Evolutionary conservation across 1,139 yeast genomes (phyloP).

Genomic region (Pichia sp.): DNA sequence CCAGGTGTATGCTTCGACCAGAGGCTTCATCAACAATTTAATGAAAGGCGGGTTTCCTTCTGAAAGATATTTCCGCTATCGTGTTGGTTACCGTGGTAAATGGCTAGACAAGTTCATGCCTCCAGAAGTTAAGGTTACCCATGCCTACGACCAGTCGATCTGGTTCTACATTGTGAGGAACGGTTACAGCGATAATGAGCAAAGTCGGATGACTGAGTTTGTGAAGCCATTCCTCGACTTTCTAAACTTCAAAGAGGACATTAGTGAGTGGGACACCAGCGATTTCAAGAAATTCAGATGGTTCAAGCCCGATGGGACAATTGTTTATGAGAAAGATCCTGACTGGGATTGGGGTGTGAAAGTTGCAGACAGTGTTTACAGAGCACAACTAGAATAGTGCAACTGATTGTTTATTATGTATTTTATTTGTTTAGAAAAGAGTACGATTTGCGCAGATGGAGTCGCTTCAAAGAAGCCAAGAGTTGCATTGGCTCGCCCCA

Average conservation of each 20-base stretch:
- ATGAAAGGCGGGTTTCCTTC: constrained; percentile 30
- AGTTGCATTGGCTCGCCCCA: background rate
- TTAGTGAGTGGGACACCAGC: constrained; percentile 30
- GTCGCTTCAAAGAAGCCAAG: background rate
- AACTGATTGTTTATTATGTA: background rate
- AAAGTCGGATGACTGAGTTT: constrained; percentile 25
- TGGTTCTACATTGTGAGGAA: constrained; percentile 33
- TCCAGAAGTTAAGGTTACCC: constrained; percentile 32
- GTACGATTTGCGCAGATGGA: constrained; percentile 1
- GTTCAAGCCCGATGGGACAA: constrained; percentile 30
- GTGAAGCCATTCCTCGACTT: constrained; percentile 31
- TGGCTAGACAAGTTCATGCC: constrained; percentile 30
- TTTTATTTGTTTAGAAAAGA: constrained; percentile 5
- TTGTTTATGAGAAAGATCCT: constrained; percentile 28
- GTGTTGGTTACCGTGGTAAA: constrained; percentile 33
- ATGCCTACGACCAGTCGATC: constrained; percentile 34
- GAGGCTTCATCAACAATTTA: constrained; percentile 34
- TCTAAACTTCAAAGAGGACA: constrained; percentile 24
- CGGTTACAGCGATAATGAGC: constrained; percentile 31
- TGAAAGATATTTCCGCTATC: constrained; percentile 32
- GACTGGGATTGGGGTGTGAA: constrained; percentile 36
- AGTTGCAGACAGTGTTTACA: constrained; percentile 30
- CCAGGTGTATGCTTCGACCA: constrained; percentile 37
- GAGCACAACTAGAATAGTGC: constrained; percentile 14
- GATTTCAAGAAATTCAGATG: constrained; percentile 26